Base-by-base conservation (phyloP, 2,329 filamentous ascomycete species). In the Ophiocordyceps camponoti-rufipedis region DNA sequence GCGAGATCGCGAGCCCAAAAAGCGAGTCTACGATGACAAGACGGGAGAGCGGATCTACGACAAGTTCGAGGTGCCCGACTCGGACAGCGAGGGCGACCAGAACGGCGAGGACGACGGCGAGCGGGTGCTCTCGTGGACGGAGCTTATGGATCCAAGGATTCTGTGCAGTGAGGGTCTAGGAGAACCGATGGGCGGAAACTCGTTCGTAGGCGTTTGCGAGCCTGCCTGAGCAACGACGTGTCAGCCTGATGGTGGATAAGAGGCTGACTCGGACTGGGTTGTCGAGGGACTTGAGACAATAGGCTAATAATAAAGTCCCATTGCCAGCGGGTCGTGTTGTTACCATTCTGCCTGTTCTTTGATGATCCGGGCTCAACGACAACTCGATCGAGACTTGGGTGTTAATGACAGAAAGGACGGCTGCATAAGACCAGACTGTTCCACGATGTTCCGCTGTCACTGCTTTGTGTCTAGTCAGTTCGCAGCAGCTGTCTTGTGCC, bases 41-140 rank as follows among this genome's bases (percentile, higher is more conserved):
- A 80, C 82, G 0, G 86, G 85, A 0, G 69, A 82, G 49, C 72
- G 85, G 10, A 62, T 85, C 10, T 94, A 89, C 53, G 78, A 73
- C 49, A 83, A 79, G 47, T 91, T 93, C 51, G 85, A 93, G 54
- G 78, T 78, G 52, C 80, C 81, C 0, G 74, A 74, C 11, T 65
- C 75, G 8, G 76, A 78, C 7, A 74, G 77, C 11, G 76, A 78
- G 7, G 74, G 76, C 11, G 76, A 78, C 0, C 72, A 73, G 1
- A 68, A 68, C 0, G 68, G 68, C 33, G 71, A 75, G 12, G 73
- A 81, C 46, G 70, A 80, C 48, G 82, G 82, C 1, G 66, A 72
- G 43, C 70, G 78, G n/a, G 68, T 68, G 7, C 48, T 87, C 29
- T 53, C 59, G 0, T 80, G 82, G 60, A 57, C 58, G 2, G 78